Base-by-base conservation (phyloP, 1,284 basidiomycete genomes). In the Heterobasidion irregulare region DNA sequence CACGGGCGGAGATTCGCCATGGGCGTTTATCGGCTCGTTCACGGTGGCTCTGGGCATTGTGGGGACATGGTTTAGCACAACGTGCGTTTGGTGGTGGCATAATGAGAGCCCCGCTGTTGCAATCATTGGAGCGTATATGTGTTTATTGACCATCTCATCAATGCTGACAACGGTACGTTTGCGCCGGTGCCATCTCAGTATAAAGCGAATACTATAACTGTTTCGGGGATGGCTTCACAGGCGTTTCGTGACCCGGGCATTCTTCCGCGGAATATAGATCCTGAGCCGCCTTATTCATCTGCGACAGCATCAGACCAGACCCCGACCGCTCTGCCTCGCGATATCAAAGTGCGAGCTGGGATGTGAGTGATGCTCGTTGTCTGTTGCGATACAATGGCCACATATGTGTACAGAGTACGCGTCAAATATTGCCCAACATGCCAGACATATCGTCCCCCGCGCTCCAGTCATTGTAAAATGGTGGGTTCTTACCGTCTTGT, bases 381-480 rank as follows among this genome's bases (percentile, higher is more conserved):
- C 53, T 53, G 32, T 55, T 54, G 63, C 48, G 53, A 12, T 41
- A n/a, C 38, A 12, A 41, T 6, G 38, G n/a, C n/a, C n/a, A 41
- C 38, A 53, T 53, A 49, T 58, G n/a, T 48, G 34, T 56, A 19
- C 60, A 93, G 92, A 54, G 89, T 95, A 33, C 83, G 86, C 12
- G 86, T 91, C 57, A 95, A 94, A 70, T 95, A 92, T 64, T 97
- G 94, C 68, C 81, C 86, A 47, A 96, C 93, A 13, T 97, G 94
- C 70, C 82, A 82, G 64, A 92, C 82, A 3, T 96, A 97, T 68
- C 82, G 94, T 35, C 92, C 94, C 13, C 94, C 94, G 7, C 75
- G 94, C 56, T 89, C 92, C 41, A 94, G 90, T 66, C 94, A 97
- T 70, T 97, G 94, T 68, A 90, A 93, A 67, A 82, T 96, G 80